Evolutionary conservation across 2,329 filamentous ascomycete genomes (phyloP), one percentile per base, ranked within the genome.

Genomic region (Arachnomyces sp.): DNA sequence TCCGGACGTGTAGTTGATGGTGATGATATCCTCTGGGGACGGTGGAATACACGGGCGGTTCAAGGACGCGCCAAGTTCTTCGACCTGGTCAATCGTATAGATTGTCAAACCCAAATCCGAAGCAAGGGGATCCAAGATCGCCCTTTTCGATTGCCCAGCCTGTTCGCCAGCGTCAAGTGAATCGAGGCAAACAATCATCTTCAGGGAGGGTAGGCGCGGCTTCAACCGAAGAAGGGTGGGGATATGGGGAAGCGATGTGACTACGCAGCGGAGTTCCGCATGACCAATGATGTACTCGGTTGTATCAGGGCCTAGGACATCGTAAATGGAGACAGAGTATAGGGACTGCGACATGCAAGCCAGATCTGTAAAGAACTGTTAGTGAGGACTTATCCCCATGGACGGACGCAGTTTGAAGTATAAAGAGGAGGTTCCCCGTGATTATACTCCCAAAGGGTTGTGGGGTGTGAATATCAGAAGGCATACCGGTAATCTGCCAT

Each of bases 241-340:
- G 39, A 95, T 80, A 56, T 94, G 89, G 32, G 79, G 78, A 34
- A 95, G 70, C 18, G 84, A 88, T 43, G 84, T 81, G 47, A 83
- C 79, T 30, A 96, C 78, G 54, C 81, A 85, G 43, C 73, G 64
- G 42, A 96, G 69, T 46, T 81, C 74, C 40, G 87, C 79, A 61
- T 96, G 90, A 64, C 93, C 93, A 68, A 96, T 83, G 63, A 98
- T 95, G 67, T 85, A 96, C 66, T 96, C 88, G 42, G 85, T 89
- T 2, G 89, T 79, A 50, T 94, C 86, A 9, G 90, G 82, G 7
- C 90, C 90, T 4, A 98, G 77, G 9, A 90, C 95, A 64, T 96
- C 92, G 70, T 98, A 98, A 37, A 98, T 81, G 4, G 90, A 94
- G 40, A 98, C 88, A 15, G 83, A 85, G 66, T 75, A 96, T 20